Evolutionary conservation across 177 flowering plant species (phyloP).

Genomic region (Telopea speciosissima): DNA sequence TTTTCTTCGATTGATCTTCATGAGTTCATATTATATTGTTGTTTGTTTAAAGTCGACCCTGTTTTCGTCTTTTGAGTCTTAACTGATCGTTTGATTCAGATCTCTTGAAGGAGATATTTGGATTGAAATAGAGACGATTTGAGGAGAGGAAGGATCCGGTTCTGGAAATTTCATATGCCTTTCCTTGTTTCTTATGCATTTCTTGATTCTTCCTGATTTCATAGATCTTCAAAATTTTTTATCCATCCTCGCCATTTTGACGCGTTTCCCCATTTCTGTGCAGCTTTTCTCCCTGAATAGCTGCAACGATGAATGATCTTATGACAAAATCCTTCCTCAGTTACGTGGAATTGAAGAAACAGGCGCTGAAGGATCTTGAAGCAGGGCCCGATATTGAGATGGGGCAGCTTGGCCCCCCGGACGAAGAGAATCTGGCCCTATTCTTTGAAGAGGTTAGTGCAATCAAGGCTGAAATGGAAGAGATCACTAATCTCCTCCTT

Average conservation of each 20-base stretch:
- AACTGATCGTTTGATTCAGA: not conserved
- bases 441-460: constrained; percentile 54
- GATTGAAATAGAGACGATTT: not conserved
- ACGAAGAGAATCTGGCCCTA: constrained; percentile 47
- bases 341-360: constrained; percentile 83
- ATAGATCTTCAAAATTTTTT: no score
- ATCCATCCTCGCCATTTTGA: not conserved
- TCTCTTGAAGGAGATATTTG: constrained; percentile 8
- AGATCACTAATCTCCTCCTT: constrained; percentile 42
- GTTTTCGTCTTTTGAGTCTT: no score
- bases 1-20: not conserved
- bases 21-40: not conserved
- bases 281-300: constrained; percentile 20
- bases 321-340: constrained; percentile 80
- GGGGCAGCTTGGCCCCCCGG: constrained; percentile 31
- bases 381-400: constrained; percentile 36
- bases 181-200: not conserved
- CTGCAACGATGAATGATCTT: constrained; percentile 69
- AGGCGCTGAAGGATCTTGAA: constrained; percentile 51
- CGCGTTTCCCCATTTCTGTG: not conserved
- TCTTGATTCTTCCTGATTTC: not conserved
- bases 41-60: no score
- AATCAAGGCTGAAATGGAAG: constrained; percentile 60
- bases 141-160: not conserved
- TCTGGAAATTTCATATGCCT: not conserved